These are phyloP conservation scores for Epithele typhae DNA, from an alignment of 768 basidiomycete species.

Conservation along the genomic window DNA sequence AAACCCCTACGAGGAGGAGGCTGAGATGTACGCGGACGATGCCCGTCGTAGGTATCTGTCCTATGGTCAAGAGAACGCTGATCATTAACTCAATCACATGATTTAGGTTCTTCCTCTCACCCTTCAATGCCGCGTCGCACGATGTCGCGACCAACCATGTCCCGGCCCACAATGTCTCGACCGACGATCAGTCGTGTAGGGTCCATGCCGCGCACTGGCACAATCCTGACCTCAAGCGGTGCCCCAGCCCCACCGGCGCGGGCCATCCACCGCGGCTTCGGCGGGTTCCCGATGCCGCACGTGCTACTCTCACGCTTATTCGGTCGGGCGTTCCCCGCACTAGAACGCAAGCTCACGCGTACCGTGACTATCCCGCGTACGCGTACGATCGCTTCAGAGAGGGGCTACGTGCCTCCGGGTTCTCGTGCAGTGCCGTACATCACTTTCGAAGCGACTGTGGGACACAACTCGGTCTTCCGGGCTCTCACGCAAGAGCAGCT, in stretches of 20 bases:
- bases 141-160: conserved; percentile 7
- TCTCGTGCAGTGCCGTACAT: conserved; percentile 70
- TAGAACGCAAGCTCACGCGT: conserved; percentile 53
- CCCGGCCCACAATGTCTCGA: conserved; percentile 11
- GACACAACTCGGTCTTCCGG: conserved; percentile 72
- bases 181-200: conserved; percentile 9
- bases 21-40: no score
- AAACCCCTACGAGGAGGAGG: conserved; percentile 4
- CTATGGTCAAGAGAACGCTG: no score
- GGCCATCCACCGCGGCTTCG: conserved; percentile 48
- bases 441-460: conserved; percentile 80
- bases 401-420: conserved; percentile 30
- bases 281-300: conserved; percentile 73
- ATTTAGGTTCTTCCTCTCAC: conserved; percentile 21
- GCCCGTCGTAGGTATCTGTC: no score
- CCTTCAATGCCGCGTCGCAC: conserved; percentile 10
- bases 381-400: conserved; percentile 50
- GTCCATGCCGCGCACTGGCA: conserved; percentile 15
- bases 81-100: neutral
- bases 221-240: conserved; percentile 8
- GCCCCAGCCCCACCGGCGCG: conserved; percentile 12
- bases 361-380: conserved; percentile 77
- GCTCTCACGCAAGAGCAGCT: conserved; percentile 73
- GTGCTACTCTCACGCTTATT: conserved; percentile 48
- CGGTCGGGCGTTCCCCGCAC: conserved; percentile 55